These are phyloP conservation scores for Tillandsia leiboldiana DNA, from an alignment of 176 grass and related monocot species.

Conservation along the genomic window DNA sequence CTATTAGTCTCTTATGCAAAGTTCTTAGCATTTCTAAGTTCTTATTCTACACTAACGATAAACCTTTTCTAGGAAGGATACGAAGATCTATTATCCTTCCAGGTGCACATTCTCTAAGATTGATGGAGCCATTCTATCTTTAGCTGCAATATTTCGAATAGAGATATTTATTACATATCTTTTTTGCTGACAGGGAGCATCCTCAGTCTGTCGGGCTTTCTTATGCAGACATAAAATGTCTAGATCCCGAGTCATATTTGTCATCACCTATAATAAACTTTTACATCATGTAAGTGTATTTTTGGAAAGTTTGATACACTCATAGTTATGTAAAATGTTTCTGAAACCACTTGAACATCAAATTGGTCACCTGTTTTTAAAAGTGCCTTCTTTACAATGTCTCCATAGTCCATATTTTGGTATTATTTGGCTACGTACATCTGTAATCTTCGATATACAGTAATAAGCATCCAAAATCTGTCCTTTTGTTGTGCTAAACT, in stretches of 20 bases:
- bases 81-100: slow-evolving; percentile 74
- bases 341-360: background rate
- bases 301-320: background rate
- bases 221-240: slow-evolving; percentile 58
- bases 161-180: slow-evolving; percentile 18
- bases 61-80: slow-evolving; percentile 42
- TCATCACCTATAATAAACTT: slow-evolving; percentile 97
- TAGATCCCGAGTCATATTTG: slow-evolving; percentile 61
- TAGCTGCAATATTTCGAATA: slow-evolving; percentile 24
- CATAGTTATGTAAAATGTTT: background rate
- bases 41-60: slow-evolving; percentile 18
- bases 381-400: too few species aligned
- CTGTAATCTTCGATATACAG: too few species aligned
- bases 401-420: too few species aligned
- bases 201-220: slow-evolving; percentile 63
- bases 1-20: slow-evolving; percentile 10
- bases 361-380: too few species aligned
- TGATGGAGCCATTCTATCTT: slow-evolving; percentile 3
- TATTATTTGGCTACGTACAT: too few species aligned
- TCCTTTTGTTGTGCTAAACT: background rate
- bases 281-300: slow-evolving; percentile 67
- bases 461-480: too few species aligned
- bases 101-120: slow-evolving; percentile 36
- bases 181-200: slow-evolving; percentile 36
- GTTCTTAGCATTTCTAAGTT: slow-evolving; percentile 11